phyloP scores from a whole-genome alignment of 257 asterid genomes.

The Nicotiana undulata region DNA sequence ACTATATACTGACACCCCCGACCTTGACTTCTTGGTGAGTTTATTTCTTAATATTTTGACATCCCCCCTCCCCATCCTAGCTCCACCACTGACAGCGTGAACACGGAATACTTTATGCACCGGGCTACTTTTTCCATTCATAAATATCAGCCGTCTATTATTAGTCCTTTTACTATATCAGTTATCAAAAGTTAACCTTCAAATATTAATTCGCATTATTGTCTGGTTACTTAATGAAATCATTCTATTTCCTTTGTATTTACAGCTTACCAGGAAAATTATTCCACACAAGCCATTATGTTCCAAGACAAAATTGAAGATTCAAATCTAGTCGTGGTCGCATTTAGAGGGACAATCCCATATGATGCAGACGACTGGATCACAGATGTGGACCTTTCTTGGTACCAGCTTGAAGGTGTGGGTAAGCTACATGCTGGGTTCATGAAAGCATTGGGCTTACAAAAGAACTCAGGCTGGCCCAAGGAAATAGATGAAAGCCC shows the following conservation, averaged over 20 bases:
- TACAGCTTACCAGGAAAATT: conserved; percentile 34
- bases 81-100: too few relatives aligned
- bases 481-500: conserved; percentile 16
- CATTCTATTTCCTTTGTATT: background rate
- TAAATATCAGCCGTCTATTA: too few relatives aligned
- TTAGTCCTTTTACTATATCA: too few relatives aligned
- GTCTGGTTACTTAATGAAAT: background rate
- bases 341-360: conserved; percentile 66
- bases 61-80: too few relatives aligned
- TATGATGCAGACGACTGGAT: conserved; percentile 47
- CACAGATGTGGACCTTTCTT: conserved; percentile 53
- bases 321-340: conserved; percentile 34
- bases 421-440: conserved; percentile 61
- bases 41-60: too few relatives aligned
- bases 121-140: too few relatives aligned
- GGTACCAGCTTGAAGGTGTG: conserved; percentile 42
- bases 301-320: conserved; percentile 28
- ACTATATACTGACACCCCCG: too few relatives aligned
- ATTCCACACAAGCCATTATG: conserved; percentile 43
- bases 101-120: too few relatives aligned
- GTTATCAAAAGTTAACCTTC: too few relatives aligned
- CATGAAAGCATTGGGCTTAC: conserved; percentile 59
- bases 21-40: too few relatives aligned
- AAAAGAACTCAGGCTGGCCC: conserved; percentile 46
- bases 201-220: background rate